phyloP scores from a whole-genome alignment of 495 filamentous ascomycete species.

The Tuber microsphaerosporum region DNA sequence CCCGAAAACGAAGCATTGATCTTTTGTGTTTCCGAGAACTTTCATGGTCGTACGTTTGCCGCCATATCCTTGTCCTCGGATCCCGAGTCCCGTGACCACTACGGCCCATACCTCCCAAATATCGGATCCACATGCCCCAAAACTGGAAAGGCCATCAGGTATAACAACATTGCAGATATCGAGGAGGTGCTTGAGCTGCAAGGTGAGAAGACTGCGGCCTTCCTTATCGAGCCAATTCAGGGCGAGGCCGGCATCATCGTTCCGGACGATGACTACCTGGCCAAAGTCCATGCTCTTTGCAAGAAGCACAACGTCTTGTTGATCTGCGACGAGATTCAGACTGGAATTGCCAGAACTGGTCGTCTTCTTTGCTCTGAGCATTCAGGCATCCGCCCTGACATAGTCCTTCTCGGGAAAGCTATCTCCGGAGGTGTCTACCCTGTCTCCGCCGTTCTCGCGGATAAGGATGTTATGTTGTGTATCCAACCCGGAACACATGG shows the following conservation, averaged over 20 bases:
- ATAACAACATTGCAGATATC: slow-evolving; percentile 75
- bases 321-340: slow-evolving; percentile 99
- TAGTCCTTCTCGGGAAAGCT: slow-evolving; percentile 92
- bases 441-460: slow-evolving; percentile 84
- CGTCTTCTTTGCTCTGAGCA: slow-evolving; percentile 89
- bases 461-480: slow-evolving; percentile 92
- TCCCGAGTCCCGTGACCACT: slow-evolving; percentile 91
- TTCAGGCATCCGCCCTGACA: slow-evolving; percentile 88
- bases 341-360: slow-evolving; percentile 84
- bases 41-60: slow-evolving; percentile 92
- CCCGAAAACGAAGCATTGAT: slow-evolving; percentile 76
- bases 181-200: slow-evolving; percentile 71
- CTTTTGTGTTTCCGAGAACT: slow-evolving; percentile 81
- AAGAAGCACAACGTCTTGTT: slow-evolving; percentile 88
- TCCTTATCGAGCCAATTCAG: slow-evolving; percentile 96
- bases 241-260: slow-evolving; percentile 97
- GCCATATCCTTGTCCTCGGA: slow-evolving; percentile 93
- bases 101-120: slow-evolving; percentile 87
- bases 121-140: slow-evolving; percentile 72
- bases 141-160: slow-evolving; percentile 70
- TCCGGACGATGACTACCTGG: slow-evolving; percentile 80
- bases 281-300: slow-evolving; percentile 74
- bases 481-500: slow-evolving; percentile 95
- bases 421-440: slow-evolving; percentile 98
- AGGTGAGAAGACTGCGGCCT: slow-evolving; percentile 78